Conservation (phyloP, 139 green algal genomes). For the Chlorella vulgaris region DNA sequence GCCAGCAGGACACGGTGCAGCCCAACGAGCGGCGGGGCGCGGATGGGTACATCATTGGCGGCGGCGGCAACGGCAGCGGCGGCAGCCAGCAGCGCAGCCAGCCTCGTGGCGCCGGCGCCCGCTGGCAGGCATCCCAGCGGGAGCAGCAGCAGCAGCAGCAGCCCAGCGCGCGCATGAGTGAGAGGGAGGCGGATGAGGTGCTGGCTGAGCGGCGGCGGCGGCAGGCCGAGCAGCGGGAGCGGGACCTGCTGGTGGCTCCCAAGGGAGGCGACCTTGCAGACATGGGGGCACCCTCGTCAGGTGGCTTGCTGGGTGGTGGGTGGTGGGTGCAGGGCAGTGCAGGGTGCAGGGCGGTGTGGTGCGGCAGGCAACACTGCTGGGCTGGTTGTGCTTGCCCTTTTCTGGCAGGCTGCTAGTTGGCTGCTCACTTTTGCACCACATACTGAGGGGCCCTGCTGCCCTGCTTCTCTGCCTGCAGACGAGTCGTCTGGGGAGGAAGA, state of each 20-base stretch:
- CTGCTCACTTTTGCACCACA: neutral
- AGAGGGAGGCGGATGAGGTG: neutral
- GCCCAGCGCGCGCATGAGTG: neutral
- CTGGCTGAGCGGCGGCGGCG: constrained; percentile 1
- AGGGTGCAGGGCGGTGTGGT: neutral
- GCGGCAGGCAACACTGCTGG: neutral
- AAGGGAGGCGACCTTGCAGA: constrained; percentile 27
- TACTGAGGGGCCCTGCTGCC: no score
- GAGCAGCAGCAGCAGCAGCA: neutral
- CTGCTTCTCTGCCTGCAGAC: neutral
- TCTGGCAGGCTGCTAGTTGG: neutral
- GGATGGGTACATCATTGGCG: neutral
- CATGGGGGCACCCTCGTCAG: constrained; percentile 3
- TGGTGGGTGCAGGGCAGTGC: neutral
- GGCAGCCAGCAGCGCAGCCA: neutral
- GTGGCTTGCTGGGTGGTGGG: neutral
- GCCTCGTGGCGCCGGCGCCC: neutral
- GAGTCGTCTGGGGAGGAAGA: constrained; percentile 7
- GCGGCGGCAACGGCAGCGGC: neutral
- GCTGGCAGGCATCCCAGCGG: no score
- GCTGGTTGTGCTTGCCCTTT: no score
- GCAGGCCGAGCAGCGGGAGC: constrained; percentile 6
- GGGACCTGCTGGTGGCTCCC: constrained; percentile 24
- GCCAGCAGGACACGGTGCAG: neutral
- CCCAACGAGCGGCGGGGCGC: neutral